Evolutionary conservation across 2,329 filamentous ascomycete species (phyloP).

Genomic region (Aspergillus glaucus): DNA sequence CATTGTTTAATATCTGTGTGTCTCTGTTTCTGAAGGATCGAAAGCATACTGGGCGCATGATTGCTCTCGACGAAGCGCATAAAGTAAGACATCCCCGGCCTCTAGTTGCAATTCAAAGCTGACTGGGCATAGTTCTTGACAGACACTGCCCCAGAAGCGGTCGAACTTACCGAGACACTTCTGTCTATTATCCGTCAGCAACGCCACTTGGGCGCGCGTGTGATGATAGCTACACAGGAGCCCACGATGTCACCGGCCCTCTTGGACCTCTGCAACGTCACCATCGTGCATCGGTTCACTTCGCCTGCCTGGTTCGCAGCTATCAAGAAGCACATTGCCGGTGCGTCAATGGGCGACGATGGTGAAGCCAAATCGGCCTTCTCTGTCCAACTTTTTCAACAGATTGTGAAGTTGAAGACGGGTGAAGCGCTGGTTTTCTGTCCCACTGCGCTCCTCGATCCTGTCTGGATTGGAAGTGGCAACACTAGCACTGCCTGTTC

Average conservation of each 20-base stretch:
- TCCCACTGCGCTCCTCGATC: conserved; percentile 39
- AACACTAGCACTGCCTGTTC: background rate
- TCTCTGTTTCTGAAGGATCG: conserved; percentile 57
- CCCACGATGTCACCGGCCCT: conserved; percentile 63
- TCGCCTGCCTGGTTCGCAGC: conserved; percentile 57
- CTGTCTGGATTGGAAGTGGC: background rate
- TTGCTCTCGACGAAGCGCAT: conserved; percentile 72
- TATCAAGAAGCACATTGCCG: conserved; percentile 46
- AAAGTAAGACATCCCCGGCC: conserved; percentile 43
- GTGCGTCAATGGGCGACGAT: conserved; percentile 17
- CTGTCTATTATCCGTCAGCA: conserved; percentile 62
- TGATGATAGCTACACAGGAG: conserved; percentile 72
- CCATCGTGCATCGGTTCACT: conserved; percentile 65
- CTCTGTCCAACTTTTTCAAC: conserved; percentile 30
- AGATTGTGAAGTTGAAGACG: conserved; percentile 44
- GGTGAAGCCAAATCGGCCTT: conserved; percentile 11
- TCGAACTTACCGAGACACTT: conserved; percentile 56
- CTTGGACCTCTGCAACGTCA: conserved; percentile 65
- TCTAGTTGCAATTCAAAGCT: background rate
- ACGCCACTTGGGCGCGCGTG: conserved; percentile 59
- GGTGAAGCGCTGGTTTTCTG: conserved; percentile 48
- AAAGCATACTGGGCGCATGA: conserved; percentile 47
- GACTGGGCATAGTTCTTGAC: conserved; percentile 50
- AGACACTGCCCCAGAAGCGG: conserved; percentile 47
- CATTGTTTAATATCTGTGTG: conserved; percentile 66